These are phyloP conservation scores for Panicum miliaceum DNA, from an alignment of 176 grass and related monocot genomes.

Conservation along the genomic window DNA sequence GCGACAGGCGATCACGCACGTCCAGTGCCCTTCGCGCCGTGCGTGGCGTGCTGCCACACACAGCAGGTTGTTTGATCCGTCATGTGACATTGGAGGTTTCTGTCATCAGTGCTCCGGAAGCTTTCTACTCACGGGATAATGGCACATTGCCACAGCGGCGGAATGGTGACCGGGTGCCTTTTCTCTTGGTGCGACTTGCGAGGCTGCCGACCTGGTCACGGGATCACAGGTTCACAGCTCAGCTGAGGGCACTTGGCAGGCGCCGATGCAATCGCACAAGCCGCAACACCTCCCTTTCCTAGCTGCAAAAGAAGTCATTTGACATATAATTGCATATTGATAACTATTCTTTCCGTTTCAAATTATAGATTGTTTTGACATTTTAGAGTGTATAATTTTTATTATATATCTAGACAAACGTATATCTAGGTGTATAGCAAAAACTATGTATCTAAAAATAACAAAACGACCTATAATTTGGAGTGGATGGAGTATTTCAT, in stretches of 20 bases:
- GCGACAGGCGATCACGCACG: background rate
- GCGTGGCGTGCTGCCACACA: background rate
- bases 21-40: background rate
- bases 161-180: background rate
- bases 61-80: background rate
- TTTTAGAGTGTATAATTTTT: too few species aligned
- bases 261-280: background rate
- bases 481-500: too few species aligned
- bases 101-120: background rate
- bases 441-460: too few species aligned
- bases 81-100: conserved; percentile 20
- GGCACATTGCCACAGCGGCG: background rate
- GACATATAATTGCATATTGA: too few species aligned
- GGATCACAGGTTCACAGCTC: conserved; percentile 1
- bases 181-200: background rate
- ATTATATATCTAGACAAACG: too few species aligned
- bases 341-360: too few species aligned
- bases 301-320: too few species aligned
- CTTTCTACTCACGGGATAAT: conserved; percentile 6
- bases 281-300: too few species aligned
- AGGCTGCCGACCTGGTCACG: background rate
- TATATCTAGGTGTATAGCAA: too few species aligned
- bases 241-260: background rate
- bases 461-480: too few species aligned
- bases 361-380: too few species aligned